Conservation (phyloP, 257 asterid genomes). For the Salvia splendens region DNA sequence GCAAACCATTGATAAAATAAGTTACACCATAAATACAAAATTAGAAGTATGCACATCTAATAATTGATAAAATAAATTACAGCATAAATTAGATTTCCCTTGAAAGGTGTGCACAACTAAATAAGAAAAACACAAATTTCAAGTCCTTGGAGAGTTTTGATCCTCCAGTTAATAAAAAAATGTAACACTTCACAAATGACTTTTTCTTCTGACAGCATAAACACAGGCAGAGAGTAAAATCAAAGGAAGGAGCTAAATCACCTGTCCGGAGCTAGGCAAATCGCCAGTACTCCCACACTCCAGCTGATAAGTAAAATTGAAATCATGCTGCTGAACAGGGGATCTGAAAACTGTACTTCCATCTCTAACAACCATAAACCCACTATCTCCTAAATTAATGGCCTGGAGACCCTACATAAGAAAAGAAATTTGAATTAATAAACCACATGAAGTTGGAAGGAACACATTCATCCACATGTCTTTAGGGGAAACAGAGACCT, state of each 20-base stretch:
- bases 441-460: conserved; percentile 14
- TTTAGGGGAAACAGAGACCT: background rate
- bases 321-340: conserved; percentile 95
- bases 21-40: background rate
- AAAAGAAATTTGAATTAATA: background rate
- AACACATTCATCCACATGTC: conserved; percentile 2
- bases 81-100: background rate
- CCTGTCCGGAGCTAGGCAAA: conserved; percentile 97
- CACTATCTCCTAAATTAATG: conserved; percentile 91
- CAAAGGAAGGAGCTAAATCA: conserved; percentile 29
- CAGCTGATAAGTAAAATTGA: conserved; percentile 86
- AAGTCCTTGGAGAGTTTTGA: background rate
- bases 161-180: background rate
- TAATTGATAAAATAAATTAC: background rate
- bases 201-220: background rate
- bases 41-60: background rate
- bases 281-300: conserved; percentile 83
- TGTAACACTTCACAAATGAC: background rate
- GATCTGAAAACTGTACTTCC: conserved; percentile 84
- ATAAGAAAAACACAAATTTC: background rate
- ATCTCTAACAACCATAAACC: conserved; percentile 89
- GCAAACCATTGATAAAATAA: conserved; percentile 1
- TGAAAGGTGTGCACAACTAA: background rate
- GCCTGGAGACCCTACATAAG: conserved; percentile 82
- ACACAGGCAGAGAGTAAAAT: conserved; percentile 3